Evolutionary conservation across 495 filamentous ascomycete genomes (phyloP).

Genomic region (Hyaloscypha bicolor): DNA sequence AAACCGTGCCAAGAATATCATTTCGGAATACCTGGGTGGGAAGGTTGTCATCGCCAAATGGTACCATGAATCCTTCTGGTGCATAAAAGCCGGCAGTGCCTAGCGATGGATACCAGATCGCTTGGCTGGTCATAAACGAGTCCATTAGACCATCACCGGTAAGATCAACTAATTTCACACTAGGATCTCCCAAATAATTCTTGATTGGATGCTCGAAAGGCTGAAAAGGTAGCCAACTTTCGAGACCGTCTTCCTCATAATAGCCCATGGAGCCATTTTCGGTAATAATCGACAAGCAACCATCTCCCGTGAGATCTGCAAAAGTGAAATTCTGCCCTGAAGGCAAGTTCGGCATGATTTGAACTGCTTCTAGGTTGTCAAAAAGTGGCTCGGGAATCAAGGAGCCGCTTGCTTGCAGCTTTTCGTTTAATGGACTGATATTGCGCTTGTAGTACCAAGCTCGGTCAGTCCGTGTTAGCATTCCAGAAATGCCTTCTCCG

Average conservation of each 20-base stretch:
- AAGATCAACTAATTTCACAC: constrained; percentile 32
- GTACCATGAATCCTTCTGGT: background rate
- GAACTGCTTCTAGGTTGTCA: too few relatives aligned
- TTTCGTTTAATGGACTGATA: too few relatives aligned
- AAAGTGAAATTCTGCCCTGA: too few relatives aligned
- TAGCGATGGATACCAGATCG: constrained; percentile 26
- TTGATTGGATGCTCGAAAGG: background rate
- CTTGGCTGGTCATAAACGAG: constrained; percentile 24
- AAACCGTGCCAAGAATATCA: constrained; percentile 13
- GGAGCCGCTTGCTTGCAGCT: too few relatives aligned
- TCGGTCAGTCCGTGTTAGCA: constrained; percentile 19
- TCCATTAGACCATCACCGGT: constrained; percentile 36
- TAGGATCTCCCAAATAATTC: background rate
- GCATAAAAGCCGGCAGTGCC: constrained; percentile 12
- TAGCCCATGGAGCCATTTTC: too few relatives aligned
- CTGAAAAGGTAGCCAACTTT: constrained; percentile 1
- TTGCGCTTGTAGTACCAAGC: constrained; percentile 21
- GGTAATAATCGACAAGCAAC: too few relatives aligned
- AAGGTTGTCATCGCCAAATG: constrained; percentile 3
- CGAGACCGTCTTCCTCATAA: background rate
- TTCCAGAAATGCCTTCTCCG: constrained; percentile 36
- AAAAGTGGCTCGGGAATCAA: too few relatives aligned
- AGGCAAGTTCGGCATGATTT: too few relatives aligned
- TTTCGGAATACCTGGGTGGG: constrained; percentile 1
- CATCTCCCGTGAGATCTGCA: too few relatives aligned